phyloP scores from a whole-genome alignment of 495 filamentous ascomycete species.

The Aspergillus biplanus region DNA sequence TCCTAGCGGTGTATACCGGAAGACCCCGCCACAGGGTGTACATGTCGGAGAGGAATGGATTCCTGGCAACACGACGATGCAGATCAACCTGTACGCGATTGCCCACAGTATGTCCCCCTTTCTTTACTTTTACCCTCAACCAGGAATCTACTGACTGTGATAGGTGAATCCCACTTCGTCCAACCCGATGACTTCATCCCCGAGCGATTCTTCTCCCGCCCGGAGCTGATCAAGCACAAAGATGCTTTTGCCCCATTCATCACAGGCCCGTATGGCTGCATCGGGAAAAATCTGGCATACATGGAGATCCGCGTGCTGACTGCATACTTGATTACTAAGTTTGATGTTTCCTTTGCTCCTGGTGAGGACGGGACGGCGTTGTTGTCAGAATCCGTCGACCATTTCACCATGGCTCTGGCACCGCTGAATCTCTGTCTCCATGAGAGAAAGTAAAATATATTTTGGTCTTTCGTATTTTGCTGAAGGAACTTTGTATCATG shows the following conservation, averaged over 20 bases:
- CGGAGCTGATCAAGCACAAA: constrained; percentile 30
- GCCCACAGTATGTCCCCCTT: not conserved
- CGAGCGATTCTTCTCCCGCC: constrained; percentile 53
- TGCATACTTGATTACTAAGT: constrained; percentile 23
- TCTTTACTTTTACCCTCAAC: not conserved
- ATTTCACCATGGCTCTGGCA: not conserved
- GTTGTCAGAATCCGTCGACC: not conserved
- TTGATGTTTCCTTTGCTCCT: constrained; percentile 26
- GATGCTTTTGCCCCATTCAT: constrained; percentile 18
- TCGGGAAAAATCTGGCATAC: constrained; percentile 30
- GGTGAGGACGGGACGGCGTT: constrained; percentile 8
- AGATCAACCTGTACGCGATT: constrained; percentile 15
- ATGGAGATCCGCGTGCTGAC: constrained; percentile 29
- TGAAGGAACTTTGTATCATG: no score
- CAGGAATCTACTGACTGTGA: not conserved
- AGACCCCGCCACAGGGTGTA: constrained; percentile 49
- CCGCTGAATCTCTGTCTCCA: not conserved
- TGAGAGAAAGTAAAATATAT: not conserved
- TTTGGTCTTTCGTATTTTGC: no score
- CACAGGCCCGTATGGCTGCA: constrained; percentile 27
- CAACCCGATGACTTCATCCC: constrained; percentile 52
- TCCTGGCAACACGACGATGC: constrained; percentile 41
- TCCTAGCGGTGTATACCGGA: constrained; percentile 38
- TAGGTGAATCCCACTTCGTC: constrained; percentile 12
- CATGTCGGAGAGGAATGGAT: constrained; percentile 44